These are phyloP conservation scores for Chlamydomonas incerta DNA, from an alignment of 139 green algal genomes.

Conservation along the genomic window DNA sequence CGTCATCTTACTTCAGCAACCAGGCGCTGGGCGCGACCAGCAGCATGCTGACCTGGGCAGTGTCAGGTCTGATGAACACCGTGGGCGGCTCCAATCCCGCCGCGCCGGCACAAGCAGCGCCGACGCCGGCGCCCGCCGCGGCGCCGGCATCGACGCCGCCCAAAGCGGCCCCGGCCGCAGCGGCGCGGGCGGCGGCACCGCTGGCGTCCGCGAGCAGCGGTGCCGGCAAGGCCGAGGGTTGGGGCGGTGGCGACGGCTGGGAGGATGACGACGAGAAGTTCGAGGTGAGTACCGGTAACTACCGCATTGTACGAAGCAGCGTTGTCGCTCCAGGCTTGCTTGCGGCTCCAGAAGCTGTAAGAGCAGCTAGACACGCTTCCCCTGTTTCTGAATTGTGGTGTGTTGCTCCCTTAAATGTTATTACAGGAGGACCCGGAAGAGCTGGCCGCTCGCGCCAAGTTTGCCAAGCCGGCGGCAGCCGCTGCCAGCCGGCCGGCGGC, in stretches of 20 bases:
- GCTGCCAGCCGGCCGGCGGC: not conserved
- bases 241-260: slow-evolving; percentile 26
- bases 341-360: no score
- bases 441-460: not conserved
- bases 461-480: slow-evolving; percentile 12
- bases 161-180: not conserved
- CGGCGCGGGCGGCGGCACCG: not conserved
- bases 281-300: slow-evolving; percentile 42
- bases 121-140: not conserved
- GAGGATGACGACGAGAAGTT: slow-evolving; percentile 40
- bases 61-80: slow-evolving; percentile 53
- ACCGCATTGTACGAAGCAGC: no score
- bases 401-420: no score
- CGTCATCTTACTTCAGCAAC: not conserved
- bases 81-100: not conserved
- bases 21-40: slow-evolving; percentile 16
- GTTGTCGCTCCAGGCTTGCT: no score
- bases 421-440: slow-evolving; percentile 13
- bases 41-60: slow-evolving; percentile 63
- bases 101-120: no score
- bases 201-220: not conserved
- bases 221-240: not conserved
- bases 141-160: not conserved
- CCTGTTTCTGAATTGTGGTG: no score
- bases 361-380: no score